These are phyloP conservation scores for Ascochyta pisi DNA, from an alignment of 2,329 filamentous ascomycete species.

Conservation along the genomic window DNA sequence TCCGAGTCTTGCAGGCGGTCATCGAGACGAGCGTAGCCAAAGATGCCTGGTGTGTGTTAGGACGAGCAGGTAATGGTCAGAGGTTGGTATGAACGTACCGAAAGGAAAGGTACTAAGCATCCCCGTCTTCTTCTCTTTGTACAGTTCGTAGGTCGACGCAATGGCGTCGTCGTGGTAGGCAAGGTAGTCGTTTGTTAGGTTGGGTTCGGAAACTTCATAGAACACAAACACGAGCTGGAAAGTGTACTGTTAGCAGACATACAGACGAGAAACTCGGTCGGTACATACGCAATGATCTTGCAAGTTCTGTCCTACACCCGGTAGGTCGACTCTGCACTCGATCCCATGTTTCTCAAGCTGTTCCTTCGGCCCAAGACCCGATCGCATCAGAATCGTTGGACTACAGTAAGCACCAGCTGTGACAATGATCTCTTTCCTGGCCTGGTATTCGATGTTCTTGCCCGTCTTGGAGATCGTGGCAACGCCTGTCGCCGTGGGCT, in stretches of 20 bases:
- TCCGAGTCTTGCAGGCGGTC: slow-evolving; percentile 62
- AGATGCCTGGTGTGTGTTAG: slow-evolving; percentile 42
- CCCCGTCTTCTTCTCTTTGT: slow-evolving; percentile 65
- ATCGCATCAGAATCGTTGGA: slow-evolving; percentile 54
- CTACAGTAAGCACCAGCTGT: slow-evolving; percentile 45
- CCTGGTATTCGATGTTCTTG: slow-evolving; percentile 42
- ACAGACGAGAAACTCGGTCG: slow-evolving; percentile 52
- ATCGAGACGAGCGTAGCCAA: slow-evolving; percentile 68
- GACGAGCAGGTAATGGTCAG: too few relatives aligned
- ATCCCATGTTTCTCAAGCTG: slow-evolving; percentile 63
- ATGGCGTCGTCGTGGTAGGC: slow-evolving; percentile 62
- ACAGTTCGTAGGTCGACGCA: slow-evolving; percentile 60
- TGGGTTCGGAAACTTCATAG: slow-evolving; percentile 66
- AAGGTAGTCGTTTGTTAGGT: slow-evolving; percentile 62
- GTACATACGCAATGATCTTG: slow-evolving; percentile 66
- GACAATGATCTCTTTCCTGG: slow-evolving; percentile 44
- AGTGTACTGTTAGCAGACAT: slow-evolving; percentile 48
- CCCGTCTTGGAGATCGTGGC: slow-evolving; percentile 53
- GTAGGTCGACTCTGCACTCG: slow-evolving; percentile 60
- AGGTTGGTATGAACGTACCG: slow-evolving; percentile 44
- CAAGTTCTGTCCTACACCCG: slow-evolving; percentile 69
- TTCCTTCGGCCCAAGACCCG: slow-evolving; percentile 63
- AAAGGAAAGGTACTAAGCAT: slow-evolving; percentile 68
- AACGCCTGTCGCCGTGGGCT: slow-evolving; percentile 57
- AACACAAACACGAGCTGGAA: slow-evolving; percentile 60